Conservation (phyloP, 2,329 filamentous ascomycete genomes). For the Thielaviopsis cerberus region DNA sequence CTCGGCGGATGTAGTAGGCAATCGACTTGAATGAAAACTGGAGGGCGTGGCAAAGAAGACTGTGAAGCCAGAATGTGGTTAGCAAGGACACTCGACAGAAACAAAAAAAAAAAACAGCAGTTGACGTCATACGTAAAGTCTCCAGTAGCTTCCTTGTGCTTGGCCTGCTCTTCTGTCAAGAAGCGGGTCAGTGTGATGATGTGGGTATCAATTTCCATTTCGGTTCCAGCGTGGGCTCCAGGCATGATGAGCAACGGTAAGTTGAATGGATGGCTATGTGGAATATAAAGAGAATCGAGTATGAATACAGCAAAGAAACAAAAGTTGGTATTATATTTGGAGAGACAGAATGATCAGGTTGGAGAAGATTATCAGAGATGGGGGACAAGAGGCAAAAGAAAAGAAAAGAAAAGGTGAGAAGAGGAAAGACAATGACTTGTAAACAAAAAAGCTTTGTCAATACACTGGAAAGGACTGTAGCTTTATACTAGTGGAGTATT, state of each 20-base stretch:
- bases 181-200: conserved; percentile 91
- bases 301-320: background rate
- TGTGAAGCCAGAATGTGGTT: conserved; percentile 20
- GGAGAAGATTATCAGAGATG: conserved; percentile 7
- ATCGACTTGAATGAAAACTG: conserved; percentile 99
- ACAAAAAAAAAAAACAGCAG: background rate
- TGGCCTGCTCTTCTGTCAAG: conserved; percentile 86
- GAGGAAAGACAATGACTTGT: conserved; percentile 6
- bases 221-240: conserved; percentile 19
- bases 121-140: conserved; percentile 70
- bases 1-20: conserved; percentile 95
- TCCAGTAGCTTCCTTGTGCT: conserved; percentile 85
- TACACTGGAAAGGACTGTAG: background rate
- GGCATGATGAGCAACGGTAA: conserved; percentile 8
- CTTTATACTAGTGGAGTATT: background rate
- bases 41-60: conserved; percentile 86
- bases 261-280: background rate
- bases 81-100: conserved; percentile 2
- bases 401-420: conserved; percentile 6
- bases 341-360: background rate
- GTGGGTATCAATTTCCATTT: conserved; percentile 72
- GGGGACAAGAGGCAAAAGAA: conserved; percentile 11
- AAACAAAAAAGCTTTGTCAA: conserved; percentile 8
- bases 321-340: background rate
- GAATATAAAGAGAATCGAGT: background rate